Evolutionary conservation across 2,329 filamentous ascomycete species (phyloP), one percentile per base, ranked within the genome.

Genomic region (Colletotrichum lentis): DNA sequence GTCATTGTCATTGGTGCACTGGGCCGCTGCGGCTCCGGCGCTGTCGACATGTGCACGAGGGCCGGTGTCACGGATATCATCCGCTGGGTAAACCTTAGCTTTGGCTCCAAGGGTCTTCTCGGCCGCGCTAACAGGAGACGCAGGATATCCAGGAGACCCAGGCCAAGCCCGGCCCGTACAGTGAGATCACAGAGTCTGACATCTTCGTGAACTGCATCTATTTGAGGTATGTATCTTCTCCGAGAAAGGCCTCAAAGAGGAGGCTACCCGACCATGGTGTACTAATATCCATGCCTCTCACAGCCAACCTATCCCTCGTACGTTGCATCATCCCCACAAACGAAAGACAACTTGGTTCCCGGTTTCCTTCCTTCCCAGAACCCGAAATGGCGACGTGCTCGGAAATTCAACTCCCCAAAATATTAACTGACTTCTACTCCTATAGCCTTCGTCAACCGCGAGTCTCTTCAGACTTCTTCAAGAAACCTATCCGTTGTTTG

Each of bases 161-260:
- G 46, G 84, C 84, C 66, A 86, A 86, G 78, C 88, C 89, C 63
- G 93, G 93, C 1, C 93, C 93, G 11, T 96, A 94, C 80, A 80
- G 84, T 70, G 92, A 96, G 81, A 94, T 96, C 74, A 83, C 89
- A 54, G 86, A 93, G 79, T 86, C 83, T 69, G 89, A 92, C 74
- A 90, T 93, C 76, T 93, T 94, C 77, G 85, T 96, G 78, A 96
- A 96, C 83, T 94, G 91, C 86, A 95, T 97, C 78, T 97, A 97
- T 81, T 88, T 97, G 43, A 59, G 56, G 56, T 59, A 37, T 20
- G 56, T 49, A 8, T 16, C 39, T 10, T 27, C 4, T 59, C 35
- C 14, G n/a, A 37, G 7, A 22, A 22, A 2, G 11, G 5, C 8
- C 5, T 11, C 31, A 37, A 20, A 4, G 14, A 39, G 7, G 14